phyloP scores from a whole-genome alignment of 1,139 yeast species.

The Debaryomyces robertsiae region DNA sequence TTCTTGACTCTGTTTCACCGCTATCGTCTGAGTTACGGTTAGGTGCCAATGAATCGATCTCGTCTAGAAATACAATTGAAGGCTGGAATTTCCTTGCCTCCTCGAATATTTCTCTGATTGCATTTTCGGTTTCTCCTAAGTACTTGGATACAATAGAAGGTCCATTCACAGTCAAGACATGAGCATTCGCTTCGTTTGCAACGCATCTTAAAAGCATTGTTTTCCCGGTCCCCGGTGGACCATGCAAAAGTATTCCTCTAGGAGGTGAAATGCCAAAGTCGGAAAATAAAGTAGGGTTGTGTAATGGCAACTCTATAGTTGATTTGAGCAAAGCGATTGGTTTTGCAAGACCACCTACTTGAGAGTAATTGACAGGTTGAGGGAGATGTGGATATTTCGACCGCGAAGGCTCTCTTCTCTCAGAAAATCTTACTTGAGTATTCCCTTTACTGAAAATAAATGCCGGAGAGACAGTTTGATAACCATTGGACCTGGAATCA shows the following conservation, averaged over 20 bases:
- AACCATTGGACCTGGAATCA: constrained; percentile 15
- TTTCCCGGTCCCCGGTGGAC: constrained; percentile 98
- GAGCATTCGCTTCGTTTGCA: constrained; percentile 72
- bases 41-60: constrained; percentile 89
- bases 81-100: constrained; percentile 90
- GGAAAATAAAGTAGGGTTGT: constrained; percentile 72
- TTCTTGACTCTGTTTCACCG: constrained; percentile 86
- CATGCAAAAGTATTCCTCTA: constrained; percentile 85
- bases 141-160: constrained; percentile 92
- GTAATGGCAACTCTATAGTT: constrained; percentile 78
- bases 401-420: constrained; percentile 20
- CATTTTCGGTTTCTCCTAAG: constrained; percentile 89
- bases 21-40: constrained; percentile 78
- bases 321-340: constrained; percentile 65
- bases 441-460: constrained; percentile 45
- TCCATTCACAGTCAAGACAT: constrained; percentile 82
- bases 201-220: constrained; percentile 85
- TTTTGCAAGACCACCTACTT: constrained; percentile 76
- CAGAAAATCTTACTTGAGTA: constrained; percentile 29
- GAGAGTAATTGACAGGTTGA: constrained; percentile 42
- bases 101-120: constrained; percentile 74
- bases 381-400: constrained; percentile 46
- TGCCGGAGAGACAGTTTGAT: constrained; percentile 44
- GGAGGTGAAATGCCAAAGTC: constrained; percentile 92
- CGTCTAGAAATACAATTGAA: constrained; percentile 84